phyloP scores from a whole-genome alignment of 805 yeast species.

The Starmera dryadoides region DNA sequence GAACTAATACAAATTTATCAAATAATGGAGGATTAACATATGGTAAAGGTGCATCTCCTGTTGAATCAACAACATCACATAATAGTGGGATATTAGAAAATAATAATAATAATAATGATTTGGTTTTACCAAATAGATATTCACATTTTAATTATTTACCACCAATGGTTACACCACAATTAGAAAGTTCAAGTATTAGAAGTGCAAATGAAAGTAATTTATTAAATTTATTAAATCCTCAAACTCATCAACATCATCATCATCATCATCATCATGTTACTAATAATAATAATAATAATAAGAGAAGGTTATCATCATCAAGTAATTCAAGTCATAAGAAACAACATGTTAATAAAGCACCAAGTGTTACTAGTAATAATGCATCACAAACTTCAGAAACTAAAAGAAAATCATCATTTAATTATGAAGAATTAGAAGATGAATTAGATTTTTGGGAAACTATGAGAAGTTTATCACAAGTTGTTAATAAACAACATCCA shows the following conservation, averaged over 20 bases:
- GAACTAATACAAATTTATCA: conserved; percentile 7
- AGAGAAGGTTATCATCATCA: conserved; percentile 13
- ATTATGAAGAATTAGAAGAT: conserved; percentile 46
- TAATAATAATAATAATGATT: conserved; percentile 8
- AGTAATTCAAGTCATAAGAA: conserved; percentile 12
- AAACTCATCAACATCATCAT: neutral
- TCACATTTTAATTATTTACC: conserved; percentile 74
- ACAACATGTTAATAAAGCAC: conserved; percentile 4
- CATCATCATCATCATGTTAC: too few relatives aligned
- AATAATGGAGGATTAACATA: conserved; percentile 35
- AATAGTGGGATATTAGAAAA: conserved; percentile 6
- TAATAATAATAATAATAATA: neutral
- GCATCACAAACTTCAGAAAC: conserved; percentile 9
- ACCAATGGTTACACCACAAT: conserved; percentile 62
- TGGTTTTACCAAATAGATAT: conserved; percentile 43
- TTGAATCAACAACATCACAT: conserved; percentile 15
- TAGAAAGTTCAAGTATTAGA: conserved; percentile 47
- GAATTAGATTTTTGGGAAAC: conserved; percentile 70
- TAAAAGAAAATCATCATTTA: conserved; percentile 9
- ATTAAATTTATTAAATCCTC: conserved; percentile 35
- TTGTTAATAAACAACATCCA: conserved; percentile 16
- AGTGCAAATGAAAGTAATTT: conserved; percentile 37
- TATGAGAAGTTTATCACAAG: conserved; percentile 47
- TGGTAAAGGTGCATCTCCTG: conserved; percentile 14
- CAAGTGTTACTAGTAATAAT: conserved; percentile 1